Evolutionary conservation across 225 moss, liverwort and hornwort species (phyloP).

Genomic region (Physcomitrellopsis africana): DNA sequence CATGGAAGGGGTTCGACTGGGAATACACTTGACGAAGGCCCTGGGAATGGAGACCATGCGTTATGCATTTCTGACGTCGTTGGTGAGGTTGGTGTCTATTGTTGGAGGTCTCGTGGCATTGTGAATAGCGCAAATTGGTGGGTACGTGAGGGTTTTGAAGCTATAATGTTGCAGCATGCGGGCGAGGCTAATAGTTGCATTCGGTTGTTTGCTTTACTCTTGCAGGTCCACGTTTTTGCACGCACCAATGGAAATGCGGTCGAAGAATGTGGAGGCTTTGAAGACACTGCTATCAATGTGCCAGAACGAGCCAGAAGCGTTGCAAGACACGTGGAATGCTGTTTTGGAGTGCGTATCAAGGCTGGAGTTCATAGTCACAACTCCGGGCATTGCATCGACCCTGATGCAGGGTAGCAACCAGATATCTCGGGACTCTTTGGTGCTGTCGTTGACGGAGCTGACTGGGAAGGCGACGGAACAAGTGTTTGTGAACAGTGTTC

Average conservation of each 20-base stretch:
- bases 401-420: slow-evolving; percentile 84
- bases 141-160: not conserved
- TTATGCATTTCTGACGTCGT: slow-evolving; percentile 85
- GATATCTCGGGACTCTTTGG: slow-evolving; percentile 70
- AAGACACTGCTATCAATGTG: slow-evolving; percentile 68
- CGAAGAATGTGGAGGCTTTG: slow-evolving; percentile 88
- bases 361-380: slow-evolving; percentile 77
- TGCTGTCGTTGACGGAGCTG: slow-evolving; percentile 75
- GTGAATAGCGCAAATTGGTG: not conserved
- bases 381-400: slow-evolving; percentile 60
- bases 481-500: slow-evolving; percentile 88
- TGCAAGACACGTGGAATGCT: slow-evolving; percentile 92
- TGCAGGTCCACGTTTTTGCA: slow-evolving; percentile 87
- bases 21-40: slow-evolving; percentile 73
- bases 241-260: slow-evolving; percentile 85
- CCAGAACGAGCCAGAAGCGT: slow-evolving; percentile 73
- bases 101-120: not conserved
- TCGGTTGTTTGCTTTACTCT: not conserved
- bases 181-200: not conserved
- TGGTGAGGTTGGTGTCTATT: slow-evolving; percentile 59
- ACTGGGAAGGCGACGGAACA: slow-evolving; percentile 85
- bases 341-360: slow-evolving; percentile 84
- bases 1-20: slow-evolving; percentile 86
- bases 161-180: not conserved
- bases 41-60: slow-evolving; percentile 94